Base-by-base conservation (phyloP, 2,329 filamentous ascomycete genomes). In the Xylariaceae sp. region DNA sequence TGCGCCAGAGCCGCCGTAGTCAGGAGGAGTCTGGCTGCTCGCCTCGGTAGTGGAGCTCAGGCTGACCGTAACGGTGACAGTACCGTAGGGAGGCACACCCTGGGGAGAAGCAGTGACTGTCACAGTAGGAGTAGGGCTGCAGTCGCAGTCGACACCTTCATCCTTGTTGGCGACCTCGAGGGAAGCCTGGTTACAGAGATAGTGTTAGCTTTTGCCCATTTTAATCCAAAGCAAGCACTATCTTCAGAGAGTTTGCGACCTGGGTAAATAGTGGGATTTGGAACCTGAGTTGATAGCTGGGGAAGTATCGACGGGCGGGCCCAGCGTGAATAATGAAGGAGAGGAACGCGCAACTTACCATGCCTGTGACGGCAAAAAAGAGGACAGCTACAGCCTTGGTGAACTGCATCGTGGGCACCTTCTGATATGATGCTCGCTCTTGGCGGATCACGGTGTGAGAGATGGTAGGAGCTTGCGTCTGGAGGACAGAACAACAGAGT, bases 381-480 rank as follows among this genome's bases (percentile, higher is more conserved):
- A 53, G 33, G 40, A 52, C 33, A 23, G 47, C 31, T 36, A 54
- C n/a, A 36, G 33, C 27, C 44, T 57, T 55, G 46, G 47, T 28
- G 46, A 53, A 51, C 48, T 54, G 54, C 56, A 59, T 59, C 42
- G 40, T 55, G 52, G 48, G 21, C 11, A 24, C 21, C 11, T 24
- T 24, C 21, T 24, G n/a, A n/a, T n/a, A n/a, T n/a, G n/a, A 24
- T 24, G 21, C 21, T 24, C 11, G 11, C 21, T 24, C 21, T 7
- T n/a, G n/a, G n/a, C n/a, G 11, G 11, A 7, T 24, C 11, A 7
- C 21, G 11, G 21, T 6, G 6, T 24, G 21, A 24, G 11, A 24
- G 11, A 24, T 7, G 21, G 21, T 24, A 24, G 21, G 21, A 24
- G 21, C 21, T 24, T 24, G 21, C 21, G 21, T 11, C 7, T 24